Percentiles rank a stretch among this genome's conserved stretches.
These are phyloP conservation scores for Scutellaria barbata DNA, from an alignment of 257 asterid genomes.

Conservation along the genomic window DNA sequence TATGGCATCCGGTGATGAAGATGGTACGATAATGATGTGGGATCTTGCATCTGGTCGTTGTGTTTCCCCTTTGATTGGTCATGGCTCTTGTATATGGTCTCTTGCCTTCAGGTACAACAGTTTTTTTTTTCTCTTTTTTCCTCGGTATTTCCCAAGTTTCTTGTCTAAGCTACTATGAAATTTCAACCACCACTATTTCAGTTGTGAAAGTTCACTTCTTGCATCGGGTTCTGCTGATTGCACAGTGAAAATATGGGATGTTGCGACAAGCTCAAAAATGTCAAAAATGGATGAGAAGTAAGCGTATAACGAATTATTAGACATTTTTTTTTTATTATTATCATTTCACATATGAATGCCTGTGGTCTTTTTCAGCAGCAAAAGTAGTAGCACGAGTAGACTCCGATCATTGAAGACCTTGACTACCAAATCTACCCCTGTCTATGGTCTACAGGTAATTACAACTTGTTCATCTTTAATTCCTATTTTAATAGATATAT, in stretches of 20 bases:
- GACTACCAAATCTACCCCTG: slow-evolving; percentile 52
- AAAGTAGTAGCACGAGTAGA: slow-evolving; percentile 65
- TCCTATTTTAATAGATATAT: background rate
- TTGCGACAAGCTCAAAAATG: slow-evolving; percentile 71
- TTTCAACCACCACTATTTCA: slow-evolving; percentile 42
- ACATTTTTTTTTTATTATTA: background rate
- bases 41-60: slow-evolving; percentile 96
- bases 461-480: slow-evolving; percentile 1
- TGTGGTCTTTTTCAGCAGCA: slow-evolving; percentile 43
- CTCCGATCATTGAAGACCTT: slow-evolving; percentile 83
- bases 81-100: slow-evolving; percentile 94
- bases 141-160: too few relatives aligned
- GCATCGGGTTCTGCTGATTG: slow-evolving; percentile 99
- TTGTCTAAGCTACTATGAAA: slow-evolving; percentile 23
- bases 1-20: slow-evolving; percentile 99
- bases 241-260: slow-evolving; percentile 99
- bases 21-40: slow-evolving; percentile 98
- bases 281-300: slow-evolving; percentile 79
- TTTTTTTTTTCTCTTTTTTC: background rate
- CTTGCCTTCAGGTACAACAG: slow-evolving; percentile 77
- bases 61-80: slow-evolving; percentile 89
- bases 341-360: background rate
- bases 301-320: slow-evolving; percentile 30
- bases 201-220: slow-evolving; percentile 97
- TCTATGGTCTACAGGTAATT: slow-evolving; percentile 47